These are phyloP conservation scores for Cyclanthera cordifolia DNA, from an alignment of 306 rosid genomes.

Conservation along the genomic window DNA sequence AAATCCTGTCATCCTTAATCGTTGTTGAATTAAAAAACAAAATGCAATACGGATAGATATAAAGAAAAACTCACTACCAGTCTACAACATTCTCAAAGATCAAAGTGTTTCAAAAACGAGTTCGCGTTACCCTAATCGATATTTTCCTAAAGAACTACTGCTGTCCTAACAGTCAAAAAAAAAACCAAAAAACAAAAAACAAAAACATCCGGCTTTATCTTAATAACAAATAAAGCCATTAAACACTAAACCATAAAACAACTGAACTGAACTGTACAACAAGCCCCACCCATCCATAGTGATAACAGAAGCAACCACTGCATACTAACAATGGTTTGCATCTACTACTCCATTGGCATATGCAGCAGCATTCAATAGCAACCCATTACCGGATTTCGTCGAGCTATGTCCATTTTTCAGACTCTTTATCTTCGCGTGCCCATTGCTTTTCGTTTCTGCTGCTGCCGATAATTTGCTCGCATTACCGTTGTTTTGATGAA, in stretches of 20 bases:
- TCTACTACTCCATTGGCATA: slow-evolving; percentile 8
- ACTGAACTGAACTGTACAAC: slow-evolving; percentile 5
- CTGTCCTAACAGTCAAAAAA: neutral
- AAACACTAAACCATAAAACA: neutral
- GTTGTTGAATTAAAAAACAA: too few relatives aligned
- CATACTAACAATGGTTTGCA: neutral
- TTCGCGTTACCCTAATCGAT: neutral
- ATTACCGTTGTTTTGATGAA: neutral
- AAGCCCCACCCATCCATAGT: neutral
- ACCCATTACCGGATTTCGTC: neutral
- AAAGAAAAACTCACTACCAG: neutral
- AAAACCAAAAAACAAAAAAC: too few relatives aligned
- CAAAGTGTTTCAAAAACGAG: neutral
- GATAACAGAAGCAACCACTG: neutral
- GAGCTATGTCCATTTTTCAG: neutral
- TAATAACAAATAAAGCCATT: neutral
- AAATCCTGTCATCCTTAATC: too few relatives aligned
- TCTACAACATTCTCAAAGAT: neutral
- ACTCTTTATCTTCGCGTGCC: slow-evolving; percentile 2
- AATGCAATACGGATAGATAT: too few relatives aligned
- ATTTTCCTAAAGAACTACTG: neutral
- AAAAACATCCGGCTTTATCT: neutral
- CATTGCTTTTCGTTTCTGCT: slow-evolving; percentile 1
- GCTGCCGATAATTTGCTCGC: neutral
- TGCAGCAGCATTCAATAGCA: neutral